These are phyloP conservation scores for Corinectria fuckeliana DNA, from an alignment of 2,329 filamentous ascomycete genomes.

Conservation along the genomic window DNA sequence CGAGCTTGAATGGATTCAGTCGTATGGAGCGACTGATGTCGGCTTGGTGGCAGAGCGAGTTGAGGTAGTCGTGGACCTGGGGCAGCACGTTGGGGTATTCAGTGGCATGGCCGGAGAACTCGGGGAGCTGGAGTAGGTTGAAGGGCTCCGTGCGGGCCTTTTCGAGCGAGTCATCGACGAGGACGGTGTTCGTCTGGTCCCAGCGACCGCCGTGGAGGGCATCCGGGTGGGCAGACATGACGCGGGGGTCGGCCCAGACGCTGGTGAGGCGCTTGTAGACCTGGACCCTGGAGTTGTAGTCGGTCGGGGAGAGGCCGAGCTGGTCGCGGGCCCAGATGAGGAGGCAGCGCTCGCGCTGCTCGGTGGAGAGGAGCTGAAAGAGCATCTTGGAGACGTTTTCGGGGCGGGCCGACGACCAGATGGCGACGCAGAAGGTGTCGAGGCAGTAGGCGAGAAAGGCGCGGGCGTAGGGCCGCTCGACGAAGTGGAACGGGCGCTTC, in stretches of 20 bases:
- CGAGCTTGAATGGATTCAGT: conserved; percentile 54
- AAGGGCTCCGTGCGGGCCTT: conserved; percentile 85
- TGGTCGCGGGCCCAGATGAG: conserved; percentile 81
- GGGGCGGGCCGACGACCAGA: conserved; percentile 88
- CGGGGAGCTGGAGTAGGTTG: conserved; percentile 82
- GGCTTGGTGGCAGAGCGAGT: conserved; percentile 57
- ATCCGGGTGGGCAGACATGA: conserved; percentile 54
- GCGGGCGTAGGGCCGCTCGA: conserved; percentile 70
- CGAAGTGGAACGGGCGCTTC: conserved; percentile 57
- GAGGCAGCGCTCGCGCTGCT: conserved; percentile 63
- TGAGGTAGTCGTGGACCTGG: conserved; percentile 68
- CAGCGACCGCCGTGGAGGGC: conserved; percentile 57
- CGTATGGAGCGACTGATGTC: conserved; percentile 70
- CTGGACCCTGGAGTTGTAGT: conserved; percentile 77
- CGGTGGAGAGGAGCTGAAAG: conserved; percentile 63
- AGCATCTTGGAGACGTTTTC: conserved; percentile 76
- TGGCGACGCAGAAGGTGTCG: conserved; percentile 76
- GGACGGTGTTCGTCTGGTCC: conserved; percentile 84
- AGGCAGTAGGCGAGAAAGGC: conserved; percentile 78
- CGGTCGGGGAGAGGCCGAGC: conserved; percentile 67
- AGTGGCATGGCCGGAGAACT: conserved; percentile 64
- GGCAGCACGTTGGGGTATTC: conserved; percentile 57
- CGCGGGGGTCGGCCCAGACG: conserved; percentile 67
- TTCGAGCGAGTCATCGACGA: conserved; percentile 83
- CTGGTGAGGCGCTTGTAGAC: conserved; percentile 85